Evolutionary conservation across 768 basidiomycete genomes (phyloP), one percentile per base, ranked within the genome.

Genomic region (Russula foetens): DNA sequence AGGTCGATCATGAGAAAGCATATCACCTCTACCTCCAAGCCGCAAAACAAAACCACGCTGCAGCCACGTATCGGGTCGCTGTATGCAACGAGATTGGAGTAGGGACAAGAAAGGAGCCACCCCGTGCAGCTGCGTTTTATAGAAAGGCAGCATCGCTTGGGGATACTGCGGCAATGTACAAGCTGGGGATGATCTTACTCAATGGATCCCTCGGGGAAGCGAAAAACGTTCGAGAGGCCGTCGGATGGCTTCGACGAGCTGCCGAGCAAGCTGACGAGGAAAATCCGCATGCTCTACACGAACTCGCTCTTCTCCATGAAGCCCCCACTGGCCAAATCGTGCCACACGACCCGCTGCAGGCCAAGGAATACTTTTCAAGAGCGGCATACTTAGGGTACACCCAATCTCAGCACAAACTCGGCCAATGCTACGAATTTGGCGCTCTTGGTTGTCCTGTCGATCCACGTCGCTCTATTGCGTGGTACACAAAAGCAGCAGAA

Each of bases 81-180:
- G 96, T 98, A 9, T 99, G 97, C 74, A 98, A 98, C 72, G 97
- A 98, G 73, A 91, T 98, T 67, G 97, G 97, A 26, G 95, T 93
- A 3, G 97, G 97, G 31, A 99, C 97, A 1, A 83, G 88, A 67
- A 81, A 86, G 67, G 96, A 98, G 69, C 86, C 86, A 0, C 79
- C 85, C 23, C 83, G 97, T 47, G 97, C 97, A 8, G 86, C 93
- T 28, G 87, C 93, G 5, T 98, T 99, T 71, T 98, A 98, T 75
- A 86, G 95, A 62, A 98, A 98, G 72, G 92, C 97, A 4, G 94
- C 94, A 9, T 93, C 93, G 1, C 76, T 98, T 38, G 95, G 95
- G 21, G 97, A 98, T 71, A 98, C 96, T 0, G 86, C 96, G 28
- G 97, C 94, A 3, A 99, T 98, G 97, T 98, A 97, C 77, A 98